Percentiles rank a stretch among this genome's conserved stretches.
Evolutionary conservation across 306 rosid species (phyloP).

Genomic region (Medicago ruthenica): DNA sequence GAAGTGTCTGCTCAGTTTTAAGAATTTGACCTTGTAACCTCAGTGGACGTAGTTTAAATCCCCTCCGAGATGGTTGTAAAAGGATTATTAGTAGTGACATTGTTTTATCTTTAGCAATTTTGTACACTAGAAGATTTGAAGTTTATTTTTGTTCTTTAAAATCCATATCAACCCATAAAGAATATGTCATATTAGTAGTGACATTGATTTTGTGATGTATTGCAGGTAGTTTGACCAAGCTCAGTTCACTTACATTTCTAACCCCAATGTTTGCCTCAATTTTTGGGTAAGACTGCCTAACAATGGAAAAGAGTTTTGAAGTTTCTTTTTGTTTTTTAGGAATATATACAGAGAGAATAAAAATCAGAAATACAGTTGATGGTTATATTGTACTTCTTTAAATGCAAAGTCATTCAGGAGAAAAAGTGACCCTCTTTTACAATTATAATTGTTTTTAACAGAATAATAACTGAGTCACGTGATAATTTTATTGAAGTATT

Average conservation of each 20-base stretch:
- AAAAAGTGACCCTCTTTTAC: background rate
- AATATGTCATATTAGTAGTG: constrained; percentile 18
- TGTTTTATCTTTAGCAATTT: constrained; percentile 21
- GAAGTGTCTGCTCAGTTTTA: too few species aligned
- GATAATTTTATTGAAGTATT: background rate
- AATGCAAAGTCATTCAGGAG: background rate
- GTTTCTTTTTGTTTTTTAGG: constrained; percentile 3
- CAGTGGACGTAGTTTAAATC: too few species aligned
- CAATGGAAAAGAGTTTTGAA: background rate
- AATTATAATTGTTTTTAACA: background rate
- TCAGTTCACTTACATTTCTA: constrained; percentile 94
- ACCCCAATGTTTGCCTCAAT: constrained; percentile 95
- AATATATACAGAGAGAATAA: background rate
- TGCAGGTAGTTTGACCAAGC: constrained; percentile 98
- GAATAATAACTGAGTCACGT: constrained; percentile 7
- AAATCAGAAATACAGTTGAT: background rate
- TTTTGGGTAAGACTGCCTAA: constrained; percentile 73
- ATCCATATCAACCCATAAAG: constrained; percentile 6
- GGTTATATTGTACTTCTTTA: constrained; percentile 10
- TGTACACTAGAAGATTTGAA: background rate
- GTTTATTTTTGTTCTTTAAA: constrained; percentile 22
- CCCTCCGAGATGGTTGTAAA: too few species aligned
- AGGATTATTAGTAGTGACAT: background rate
- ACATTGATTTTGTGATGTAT: constrained; percentile 39
- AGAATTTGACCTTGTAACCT: too few species aligned